Conservation (phyloP, 1,284 basidiomycete species). For the Ceratobasidium sp. region DNA sequence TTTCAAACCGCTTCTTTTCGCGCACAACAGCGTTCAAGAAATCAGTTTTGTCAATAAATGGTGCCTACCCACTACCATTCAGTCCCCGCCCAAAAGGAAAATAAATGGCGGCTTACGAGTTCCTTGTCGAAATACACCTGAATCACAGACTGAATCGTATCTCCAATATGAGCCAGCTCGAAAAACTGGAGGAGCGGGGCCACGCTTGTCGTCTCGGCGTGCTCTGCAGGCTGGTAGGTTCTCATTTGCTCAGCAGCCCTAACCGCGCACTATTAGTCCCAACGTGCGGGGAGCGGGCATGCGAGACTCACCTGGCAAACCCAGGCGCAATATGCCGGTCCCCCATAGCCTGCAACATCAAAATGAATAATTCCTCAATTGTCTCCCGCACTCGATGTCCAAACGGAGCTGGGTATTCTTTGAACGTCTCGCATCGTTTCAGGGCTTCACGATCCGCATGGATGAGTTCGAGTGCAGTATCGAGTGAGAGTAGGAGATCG, state of each 20-base stretch:
- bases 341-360: slow-evolving; percentile 82
- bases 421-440: slow-evolving; percentile 93
- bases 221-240: slow-evolving; percentile 87
- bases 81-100: slow-evolving; percentile 10
- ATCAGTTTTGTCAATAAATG: slow-evolving; percentile 90
- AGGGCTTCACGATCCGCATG: slow-evolving; percentile 91
- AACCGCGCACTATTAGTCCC: slow-evolving; percentile 15
- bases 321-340: slow-evolving; percentile 89
- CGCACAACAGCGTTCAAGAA: slow-evolving; percentile 94
- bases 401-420: slow-evolving; percentile 84
- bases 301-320: slow-evolving; percentile 76
- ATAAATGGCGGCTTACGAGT: slow-evolving; percentile 65
- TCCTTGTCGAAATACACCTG: slow-evolving; percentile 99
- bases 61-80: slow-evolving; percentile 65
- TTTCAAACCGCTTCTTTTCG: slow-evolving; percentile 97
- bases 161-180: slow-evolving; percentile 95
- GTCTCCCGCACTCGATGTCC: slow-evolving; percentile 87
- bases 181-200: slow-evolving; percentile 97
- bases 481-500: slow-evolving; percentile 90
- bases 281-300: slow-evolving; percentile 28
- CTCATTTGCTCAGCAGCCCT: slow-evolving; percentile 89
- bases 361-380: slow-evolving; percentile 92
- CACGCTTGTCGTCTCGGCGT: slow-evolving; percentile 81
- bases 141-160: slow-evolving; percentile 97
- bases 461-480: slow-evolving; percentile 91